Evolutionary conservation across 2,329 filamentous ascomycete genomes (phyloP).

Genomic region (Paraconiothyrium brasiliense): DNA sequence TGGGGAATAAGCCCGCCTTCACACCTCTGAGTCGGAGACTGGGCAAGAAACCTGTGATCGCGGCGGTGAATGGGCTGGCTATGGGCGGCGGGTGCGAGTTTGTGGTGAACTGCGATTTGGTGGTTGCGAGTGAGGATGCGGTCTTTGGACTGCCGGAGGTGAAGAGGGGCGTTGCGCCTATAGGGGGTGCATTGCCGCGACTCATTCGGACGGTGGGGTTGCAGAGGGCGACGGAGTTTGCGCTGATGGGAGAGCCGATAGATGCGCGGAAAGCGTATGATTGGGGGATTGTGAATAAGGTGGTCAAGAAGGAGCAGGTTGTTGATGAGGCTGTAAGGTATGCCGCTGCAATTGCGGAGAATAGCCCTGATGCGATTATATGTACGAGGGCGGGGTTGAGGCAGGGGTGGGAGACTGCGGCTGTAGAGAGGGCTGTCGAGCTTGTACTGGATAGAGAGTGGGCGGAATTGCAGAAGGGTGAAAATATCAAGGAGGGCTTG

Average conservation of each 20-base stretch:
- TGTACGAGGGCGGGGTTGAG: constrained; percentile 31
- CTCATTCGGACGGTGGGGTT: constrained; percentile 37
- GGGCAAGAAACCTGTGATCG: constrained; percentile 67
- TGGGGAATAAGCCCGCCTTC: constrained; percentile 53
- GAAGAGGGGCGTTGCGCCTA: constrained; percentile 35
- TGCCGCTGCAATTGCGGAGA: constrained; percentile 31
- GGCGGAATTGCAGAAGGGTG: constrained; percentile 58
- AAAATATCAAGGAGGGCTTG: constrained; percentile 48
- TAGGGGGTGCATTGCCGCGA: constrained; percentile 37
- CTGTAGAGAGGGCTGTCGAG: constrained; percentile 31
- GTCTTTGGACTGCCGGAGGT: constrained; percentile 39
- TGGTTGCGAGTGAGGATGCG: constrained; percentile 34
- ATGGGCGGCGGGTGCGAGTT: constrained; percentile 40
- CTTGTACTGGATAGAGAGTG: constrained; percentile 36
- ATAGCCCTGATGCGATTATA: constrained; percentile 38
- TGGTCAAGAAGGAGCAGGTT: constrained; percentile 30
- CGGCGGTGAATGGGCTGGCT: constrained; percentile 61
- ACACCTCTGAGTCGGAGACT: constrained; percentile 61
- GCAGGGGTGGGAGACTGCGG: constrained; percentile 33
- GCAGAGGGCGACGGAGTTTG: constrained; percentile 38
- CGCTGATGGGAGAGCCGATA: constrained; percentile 34
- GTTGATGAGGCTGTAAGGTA: constrained; percentile 30
- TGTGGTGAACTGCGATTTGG: constrained; percentile 38
- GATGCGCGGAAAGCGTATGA: constrained; percentile 28
- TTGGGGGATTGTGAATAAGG: constrained; percentile 39